A percentile compares a stretch with the other conserved stretches of the same genome.
These are phyloP conservation scores for Yamadazyma friedrichii DNA, from an alignment of 1,139 yeast genomes.

Conservation along the genomic window DNA sequence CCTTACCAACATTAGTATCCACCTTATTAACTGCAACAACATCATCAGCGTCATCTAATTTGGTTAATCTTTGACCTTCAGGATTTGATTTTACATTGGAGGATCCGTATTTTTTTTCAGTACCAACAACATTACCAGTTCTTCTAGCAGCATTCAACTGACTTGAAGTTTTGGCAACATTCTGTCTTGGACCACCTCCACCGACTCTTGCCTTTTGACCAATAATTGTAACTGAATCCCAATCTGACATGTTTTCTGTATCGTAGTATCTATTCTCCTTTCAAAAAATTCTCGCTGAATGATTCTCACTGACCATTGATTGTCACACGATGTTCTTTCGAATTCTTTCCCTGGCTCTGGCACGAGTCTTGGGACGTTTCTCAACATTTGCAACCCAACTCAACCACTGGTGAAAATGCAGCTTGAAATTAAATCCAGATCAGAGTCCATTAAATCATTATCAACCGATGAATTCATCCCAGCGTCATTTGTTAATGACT, in stretches of 20 bases:
- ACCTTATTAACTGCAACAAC: conserved; percentile 91
- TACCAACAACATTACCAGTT: conserved; percentile 81
- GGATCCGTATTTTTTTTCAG: conserved; percentile 88
- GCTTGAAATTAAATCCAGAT: conserved; percentile 37
- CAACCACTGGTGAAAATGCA: conserved; percentile 2
- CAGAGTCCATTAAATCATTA: conserved; percentile 44
- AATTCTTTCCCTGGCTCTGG: too few species aligned
- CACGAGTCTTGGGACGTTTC: too few species aligned
- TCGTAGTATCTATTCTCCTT: not conserved
- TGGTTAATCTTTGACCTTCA: conserved; percentile 94
- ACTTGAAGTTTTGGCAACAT: conserved; percentile 74
- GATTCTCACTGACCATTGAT: not conserved
- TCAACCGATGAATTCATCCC: conserved; percentile 35
- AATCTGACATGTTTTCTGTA: conserved; percentile 51
- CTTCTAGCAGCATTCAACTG: conserved; percentile 93
- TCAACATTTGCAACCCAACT: not conserved
- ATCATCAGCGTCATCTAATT: conserved; percentile 89
- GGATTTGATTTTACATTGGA: conserved; percentile 66
- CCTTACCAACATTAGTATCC: conserved; percentile 80
- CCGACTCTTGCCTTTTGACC: conserved; percentile 89
- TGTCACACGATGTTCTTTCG: not conserved
- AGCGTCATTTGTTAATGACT: conserved; percentile 28
- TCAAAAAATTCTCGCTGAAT: not conserved
- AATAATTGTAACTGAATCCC: conserved; percentile 87
- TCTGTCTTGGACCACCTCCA: conserved; percentile 84